phyloP scores from a whole-genome alignment of 345 rosid species.

The Dovyalis caffra region DNA sequence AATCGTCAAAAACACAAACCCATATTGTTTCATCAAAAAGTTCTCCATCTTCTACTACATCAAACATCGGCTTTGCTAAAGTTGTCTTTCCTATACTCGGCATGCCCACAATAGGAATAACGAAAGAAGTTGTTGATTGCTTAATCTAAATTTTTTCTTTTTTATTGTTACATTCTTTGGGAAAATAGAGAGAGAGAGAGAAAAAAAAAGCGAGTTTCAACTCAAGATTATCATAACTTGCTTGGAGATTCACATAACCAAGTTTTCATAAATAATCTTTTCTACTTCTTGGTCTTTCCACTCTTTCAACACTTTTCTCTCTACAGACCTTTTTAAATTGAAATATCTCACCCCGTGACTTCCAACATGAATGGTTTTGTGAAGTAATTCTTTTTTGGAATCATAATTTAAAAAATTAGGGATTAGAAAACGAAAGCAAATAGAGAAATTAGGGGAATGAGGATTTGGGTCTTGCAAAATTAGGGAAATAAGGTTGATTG shows the following conservation, averaged over 20 bases:
- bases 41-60: neutral
- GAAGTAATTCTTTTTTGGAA: too few species aligned
- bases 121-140: neutral
- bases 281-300: neutral
- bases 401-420: too few species aligned
- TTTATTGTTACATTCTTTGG: neutral
- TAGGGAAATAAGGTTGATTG: too few species aligned
- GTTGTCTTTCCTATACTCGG: conserved; percentile 29
- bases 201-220: neutral
- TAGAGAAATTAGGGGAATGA: too few species aligned
- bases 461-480: too few species aligned
- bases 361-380: too few species aligned
- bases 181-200: neutral
- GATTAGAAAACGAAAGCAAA: too few species aligned
- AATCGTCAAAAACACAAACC: neutral
- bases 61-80: conserved; percentile 10
- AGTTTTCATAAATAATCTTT: neutral
- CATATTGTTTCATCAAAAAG: neutral
- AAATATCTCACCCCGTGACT: neutral
- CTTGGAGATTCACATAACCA: neutral
- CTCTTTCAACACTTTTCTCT: neutral
- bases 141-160: neutral
- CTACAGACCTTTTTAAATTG: neutral
- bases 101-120: conserved; percentile 22
- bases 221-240: neutral